Percentiles rank a stretch among this genome's conserved stretches.
Evolutionary conservation across 257 asterid genomes (phyloP).

Genomic region (Primulina huaijiensis): DNA sequence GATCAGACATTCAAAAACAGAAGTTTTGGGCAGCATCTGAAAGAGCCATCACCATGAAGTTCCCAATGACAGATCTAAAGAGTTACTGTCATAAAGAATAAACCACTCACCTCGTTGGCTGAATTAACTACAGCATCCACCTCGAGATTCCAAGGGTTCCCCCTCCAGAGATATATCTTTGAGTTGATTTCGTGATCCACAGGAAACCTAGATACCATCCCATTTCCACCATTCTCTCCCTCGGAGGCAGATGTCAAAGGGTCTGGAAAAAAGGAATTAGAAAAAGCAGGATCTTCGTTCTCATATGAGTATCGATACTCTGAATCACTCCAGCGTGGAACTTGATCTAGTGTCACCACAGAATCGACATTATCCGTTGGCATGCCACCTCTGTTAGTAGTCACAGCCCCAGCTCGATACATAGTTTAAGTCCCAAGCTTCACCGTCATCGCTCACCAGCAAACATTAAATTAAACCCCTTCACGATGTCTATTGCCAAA

Average conservation of each 20-base stretch:
- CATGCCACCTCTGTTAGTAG: slow-evolving; percentile 64
- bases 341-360: slow-evolving; percentile 75
- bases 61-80: not conserved
- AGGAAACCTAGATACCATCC: slow-evolving; percentile 69
- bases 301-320: slow-evolving; percentile 63
- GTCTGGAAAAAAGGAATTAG: slow-evolving; percentile 59
- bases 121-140: slow-evolving; percentile 97
- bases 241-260: slow-evolving; percentile 69
- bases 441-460: slow-evolving; percentile 26
- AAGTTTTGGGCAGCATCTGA: slow-evolving; percentile 5
- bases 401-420: slow-evolving; percentile 54
- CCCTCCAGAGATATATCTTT: slow-evolving; percentile 90
- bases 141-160: slow-evolving; percentile 93
- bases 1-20: not conserved
- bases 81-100: slow-evolving; percentile 9
- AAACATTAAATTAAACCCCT: slow-evolving; percentile 24
- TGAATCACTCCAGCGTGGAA: slow-evolving; percentile 80
- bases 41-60: not conserved
- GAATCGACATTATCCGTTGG: slow-evolving; percentile 70
- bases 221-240: slow-evolving; percentile 63
- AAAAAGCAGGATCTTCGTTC: slow-evolving; percentile 58
- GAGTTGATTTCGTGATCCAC: slow-evolving; percentile 73
- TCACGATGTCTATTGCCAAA: slow-evolving; percentile 27
- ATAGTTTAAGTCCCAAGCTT: slow-evolving; percentile 40
- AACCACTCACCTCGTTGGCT: slow-evolving; percentile 72